Evolutionary conservation across 352 stramenopile species (phyloP).

Genomic region (Phytopythium oedochilum): DNA sequence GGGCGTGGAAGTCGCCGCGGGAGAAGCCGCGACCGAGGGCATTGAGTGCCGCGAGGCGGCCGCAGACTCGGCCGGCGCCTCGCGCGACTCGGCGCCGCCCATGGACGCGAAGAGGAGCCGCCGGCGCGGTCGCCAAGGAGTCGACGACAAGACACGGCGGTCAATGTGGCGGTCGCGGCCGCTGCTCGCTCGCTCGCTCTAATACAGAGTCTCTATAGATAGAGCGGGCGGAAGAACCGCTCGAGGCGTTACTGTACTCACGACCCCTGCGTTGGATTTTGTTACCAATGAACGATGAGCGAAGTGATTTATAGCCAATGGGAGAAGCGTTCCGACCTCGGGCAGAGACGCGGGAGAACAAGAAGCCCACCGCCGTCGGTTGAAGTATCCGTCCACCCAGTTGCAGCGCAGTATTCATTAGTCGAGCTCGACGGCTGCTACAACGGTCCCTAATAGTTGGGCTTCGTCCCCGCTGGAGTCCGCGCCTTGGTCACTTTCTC

Average conservation of each 20-base stretch:
- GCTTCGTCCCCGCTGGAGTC: too few species aligned
- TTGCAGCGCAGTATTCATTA: too few species aligned
- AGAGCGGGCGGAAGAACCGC: too few species aligned
- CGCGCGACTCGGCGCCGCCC: conserved; percentile 54
- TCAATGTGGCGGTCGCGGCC: too few species aligned
- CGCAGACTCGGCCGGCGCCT: conserved; percentile 17
- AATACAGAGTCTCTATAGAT: too few species aligned
- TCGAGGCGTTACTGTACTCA: too few species aligned
- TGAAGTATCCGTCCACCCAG: neutral
- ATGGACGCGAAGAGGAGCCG: conserved; percentile 13
- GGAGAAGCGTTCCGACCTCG: neutral
- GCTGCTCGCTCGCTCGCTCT: too few species aligned
- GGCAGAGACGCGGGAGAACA: neutral
- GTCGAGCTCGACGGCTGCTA: too few species aligned
- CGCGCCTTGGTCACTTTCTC: conserved; percentile 6
- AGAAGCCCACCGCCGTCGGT: too few species aligned
- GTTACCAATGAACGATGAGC: neutral
- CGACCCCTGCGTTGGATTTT: too few species aligned
- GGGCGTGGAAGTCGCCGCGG: conserved; percentile 8
- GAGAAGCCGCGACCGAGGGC: conserved; percentile 11
- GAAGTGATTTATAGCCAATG: neutral
- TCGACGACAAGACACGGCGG: neutral
- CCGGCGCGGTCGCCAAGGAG: too few species aligned
- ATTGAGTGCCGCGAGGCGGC: conserved; percentile 9
- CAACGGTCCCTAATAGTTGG: too few species aligned